Base-by-base conservation (phyloP, 305 asterid species). In the Fraxinus dipetala region DNA sequence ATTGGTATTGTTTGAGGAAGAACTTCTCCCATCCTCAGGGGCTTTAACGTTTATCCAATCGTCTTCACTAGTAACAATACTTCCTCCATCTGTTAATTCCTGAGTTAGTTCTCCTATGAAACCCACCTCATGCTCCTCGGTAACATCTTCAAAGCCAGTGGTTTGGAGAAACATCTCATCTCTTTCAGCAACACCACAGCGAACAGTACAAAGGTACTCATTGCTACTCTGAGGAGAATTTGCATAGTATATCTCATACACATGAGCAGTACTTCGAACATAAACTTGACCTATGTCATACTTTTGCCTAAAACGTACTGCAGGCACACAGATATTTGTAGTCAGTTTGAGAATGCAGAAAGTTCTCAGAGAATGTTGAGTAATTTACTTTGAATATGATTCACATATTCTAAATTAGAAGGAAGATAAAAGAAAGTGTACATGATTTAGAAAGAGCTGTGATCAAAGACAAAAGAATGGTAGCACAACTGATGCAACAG, bases 251-350 rank as follows among this genome's bases (percentile, higher is more conserved):
- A 93, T 85, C 88, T 95, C 98, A 83, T 88, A 93, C 67, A 90
- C 89, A 77, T 96, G 97, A 72, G 98, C 97, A 75, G 94, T 92
- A 88, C 99, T 95, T 77, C 97, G 90, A 73, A 93, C 92, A 88
- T 96, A 96, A 45, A 94, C 86, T 87, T 93, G 98, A 65, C 88
- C 81, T 73, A 96, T 84, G 38, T 90, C 93, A 73, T 87, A 87
- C 88, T 84, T 92, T 76, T 84, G 89, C 83, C 63, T 83, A 83
- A 96, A 92, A 84, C 83, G 80, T 79, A 94, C 98, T 94, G 92
- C 91, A 91, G 75, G 38, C 26, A 54, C 24, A 78, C 77, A 72
- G 1, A 82, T 31, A 78, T 75, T 35, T n/a, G 72, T 24, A 43
- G 79, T 75, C 34, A 85, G 13, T 28, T 28, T 67, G 38, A 30